These are phyloP conservation scores for Dichotomopilus funicola DNA, from an alignment of 2,329 filamentous ascomycete genomes.

Conservation along the genomic window DNA sequence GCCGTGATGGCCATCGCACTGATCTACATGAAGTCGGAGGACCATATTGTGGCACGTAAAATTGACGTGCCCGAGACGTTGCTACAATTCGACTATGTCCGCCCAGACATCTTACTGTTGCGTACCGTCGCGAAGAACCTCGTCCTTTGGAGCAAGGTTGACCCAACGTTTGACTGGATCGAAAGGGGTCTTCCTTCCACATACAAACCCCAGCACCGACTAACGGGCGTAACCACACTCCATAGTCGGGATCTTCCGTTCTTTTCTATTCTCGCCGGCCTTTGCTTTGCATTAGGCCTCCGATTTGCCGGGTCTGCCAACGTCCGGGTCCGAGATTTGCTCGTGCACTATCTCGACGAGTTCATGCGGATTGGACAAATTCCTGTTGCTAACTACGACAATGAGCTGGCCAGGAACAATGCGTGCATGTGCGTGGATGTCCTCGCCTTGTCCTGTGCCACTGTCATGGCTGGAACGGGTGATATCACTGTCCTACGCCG, in stretches of 20 bases:
- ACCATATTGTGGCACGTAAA: slow-evolving; percentile 78
- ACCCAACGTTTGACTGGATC: slow-evolving; percentile 69
- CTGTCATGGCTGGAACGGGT: slow-evolving; percentile 93
- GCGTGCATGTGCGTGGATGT: slow-evolving; percentile 88
- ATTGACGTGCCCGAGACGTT: slow-evolving; percentile 87
- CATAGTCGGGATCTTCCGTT: slow-evolving; percentile 82
- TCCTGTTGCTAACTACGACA: slow-evolving; percentile 60
- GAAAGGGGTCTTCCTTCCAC: slow-evolving; percentile 62
- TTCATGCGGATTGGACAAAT: slow-evolving; percentile 72
- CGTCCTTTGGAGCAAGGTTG: slow-evolving; percentile 85
- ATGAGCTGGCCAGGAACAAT: slow-evolving; percentile 73
- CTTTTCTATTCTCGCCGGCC: slow-evolving; percentile 83
- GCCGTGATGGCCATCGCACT: slow-evolving; percentile 84
- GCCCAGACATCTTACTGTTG: slow-evolving; percentile 85
- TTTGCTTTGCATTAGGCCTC: slow-evolving; percentile 74
- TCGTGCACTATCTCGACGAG: slow-evolving; percentile 79
- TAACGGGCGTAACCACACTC: slow-evolving; percentile 55
- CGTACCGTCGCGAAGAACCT: slow-evolving; percentile 84
- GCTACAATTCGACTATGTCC: slow-evolving; percentile 89
- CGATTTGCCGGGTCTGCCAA: slow-evolving; percentile 70
- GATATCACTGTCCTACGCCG: slow-evolving; percentile 80
- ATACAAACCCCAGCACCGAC: slow-evolving; percentile 56
- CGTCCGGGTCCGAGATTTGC: slow-evolving; percentile 65
- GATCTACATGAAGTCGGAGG: slow-evolving; percentile 96
- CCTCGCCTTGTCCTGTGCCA: slow-evolving; percentile 71